Conservation (phyloP, 2,329 filamentous ascomycete species). For the Leptographium wingfieldii region DNA sequence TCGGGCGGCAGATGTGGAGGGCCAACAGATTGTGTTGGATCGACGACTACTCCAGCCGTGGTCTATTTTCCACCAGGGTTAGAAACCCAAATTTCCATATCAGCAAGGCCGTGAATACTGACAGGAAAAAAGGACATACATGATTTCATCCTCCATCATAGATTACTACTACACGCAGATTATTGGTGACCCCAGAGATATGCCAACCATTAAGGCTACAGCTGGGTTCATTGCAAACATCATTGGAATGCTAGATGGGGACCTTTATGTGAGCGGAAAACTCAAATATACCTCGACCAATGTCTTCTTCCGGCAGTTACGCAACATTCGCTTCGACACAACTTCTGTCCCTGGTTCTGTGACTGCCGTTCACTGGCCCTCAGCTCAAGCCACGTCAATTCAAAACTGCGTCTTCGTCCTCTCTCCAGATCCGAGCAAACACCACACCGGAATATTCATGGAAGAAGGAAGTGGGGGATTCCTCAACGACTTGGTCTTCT, state of each 20-base stretch:
- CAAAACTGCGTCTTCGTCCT: conserved; percentile 46
- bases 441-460: conserved; percentile 47
- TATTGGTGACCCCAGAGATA: conserved; percentile 12
- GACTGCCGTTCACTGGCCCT: conserved; percentile 49
- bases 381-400: conserved; percentile 49
- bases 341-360: conserved; percentile 11
- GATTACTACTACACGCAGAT: conserved; percentile 16
- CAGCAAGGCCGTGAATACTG: background rate
- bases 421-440: conserved; percentile 29
- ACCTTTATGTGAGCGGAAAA: conserved; percentile 28
- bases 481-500: conserved; percentile 57
- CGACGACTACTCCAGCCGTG: conserved; percentile 13
- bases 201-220: conserved; percentile 18
- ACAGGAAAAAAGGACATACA: conserved; percentile 11
- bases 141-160: conserved; percentile 13
- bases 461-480: conserved; percentile 54
- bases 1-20: conserved; percentile 19
- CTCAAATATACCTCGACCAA: conserved; percentile 43
- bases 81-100: background rate
- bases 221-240: conserved; percentile 28
- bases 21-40: conserved; percentile 7
- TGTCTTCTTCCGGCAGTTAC: conserved; percentile 26
- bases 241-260: conserved; percentile 34
- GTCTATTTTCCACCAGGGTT: conserved; percentile 14
- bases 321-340: conserved; percentile 14